Evolutionary conservation across 371 early-diverging fungal species (phyloP), one percentile per base, ranked within the genome.

Genomic region (Mortierella sp.): DNA sequence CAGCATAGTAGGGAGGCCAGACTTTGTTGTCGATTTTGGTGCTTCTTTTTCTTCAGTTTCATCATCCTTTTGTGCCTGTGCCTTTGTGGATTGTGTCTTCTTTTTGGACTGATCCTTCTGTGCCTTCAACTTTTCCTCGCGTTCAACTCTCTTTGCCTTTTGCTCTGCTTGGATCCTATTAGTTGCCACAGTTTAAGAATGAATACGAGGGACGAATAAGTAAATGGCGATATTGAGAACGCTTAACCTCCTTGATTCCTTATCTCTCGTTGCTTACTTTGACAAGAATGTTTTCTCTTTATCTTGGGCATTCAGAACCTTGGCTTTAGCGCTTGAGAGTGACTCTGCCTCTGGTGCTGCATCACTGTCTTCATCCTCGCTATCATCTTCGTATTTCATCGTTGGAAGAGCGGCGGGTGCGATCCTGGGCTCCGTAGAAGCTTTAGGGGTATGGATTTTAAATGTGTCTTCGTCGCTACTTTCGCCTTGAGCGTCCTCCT

Each of bases 361-460:
- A 30, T 81, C 81, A 30, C 72, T 69, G 11, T 75, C 81, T 10
- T 65, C 67, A 6, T 75, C 76, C 11, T 78, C 79, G 20, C 66
- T 66, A 18, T 81, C 83, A 8, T 81, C 83, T 51, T 81, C 83
- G 43, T 72, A 81, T 30, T 49, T 66, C 45, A 70, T 43, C 20
- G 80, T 60, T 14, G 76, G 72, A n/a, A 81, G 70, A 11, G 57
- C 64, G 5, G 70, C 76, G 14, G 76, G 76, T 26, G 45, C 45
- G 63, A 75, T 37, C 39, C 39, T 59, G 14, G 81, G 65, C 45
- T 66, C 40, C 40, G 68, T 20, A 1, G 73, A n/a, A 2, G 67
- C 67, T 43, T 81, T 81, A 11, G 83, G 67, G 67, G 71, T 73
- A 81, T 81, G 83, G 63, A 81, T 81, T 64, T 81, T 81, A 57